phyloP scores from a whole-genome alignment of 2,329 filamentous ascomycete species.

The Metarhizium humberi region DNA sequence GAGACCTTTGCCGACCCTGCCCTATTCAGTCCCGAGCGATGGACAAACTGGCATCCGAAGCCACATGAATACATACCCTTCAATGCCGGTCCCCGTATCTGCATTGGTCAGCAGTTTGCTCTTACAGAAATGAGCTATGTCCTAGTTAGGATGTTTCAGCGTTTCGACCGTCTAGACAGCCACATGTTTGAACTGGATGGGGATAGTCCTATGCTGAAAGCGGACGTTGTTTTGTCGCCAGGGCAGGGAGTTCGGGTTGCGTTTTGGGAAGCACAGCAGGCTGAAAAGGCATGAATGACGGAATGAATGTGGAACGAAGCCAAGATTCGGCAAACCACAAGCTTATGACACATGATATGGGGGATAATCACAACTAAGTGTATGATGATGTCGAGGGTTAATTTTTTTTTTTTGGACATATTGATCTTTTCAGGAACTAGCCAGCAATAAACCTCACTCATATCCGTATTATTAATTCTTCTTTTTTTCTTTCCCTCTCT shows the following conservation, averaged over 20 bases:
- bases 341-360: not conserved
- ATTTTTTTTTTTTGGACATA: not conserved
- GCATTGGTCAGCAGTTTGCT: constrained; percentile 51
- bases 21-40: constrained; percentile 39
- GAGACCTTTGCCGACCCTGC: constrained; percentile 27
- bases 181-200: constrained; percentile 46
- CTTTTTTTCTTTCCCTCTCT: not conserved
- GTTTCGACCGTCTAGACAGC: constrained; percentile 54
- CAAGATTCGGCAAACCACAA: not conserved
- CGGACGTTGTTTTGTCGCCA: constrained; percentile 52
- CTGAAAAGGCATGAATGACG: constrained; percentile 15
- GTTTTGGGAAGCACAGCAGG: constrained; percentile 38
- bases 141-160: constrained; percentile 62
- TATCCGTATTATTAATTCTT: not conserved
- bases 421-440: not conserved
- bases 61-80: constrained; percentile 47
- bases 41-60: constrained; percentile 40
- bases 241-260: constrained; percentile 48
- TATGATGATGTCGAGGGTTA: not conserved
- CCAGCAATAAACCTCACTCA: not conserved
- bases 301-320: not conserved
- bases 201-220: constrained; percentile 43
- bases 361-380: not conserved
- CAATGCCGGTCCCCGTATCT: constrained; percentile 42
- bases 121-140: constrained; percentile 55